Base-by-base conservation (phyloP, 805 yeast genomes). In the Candida berthetii region DNA sequence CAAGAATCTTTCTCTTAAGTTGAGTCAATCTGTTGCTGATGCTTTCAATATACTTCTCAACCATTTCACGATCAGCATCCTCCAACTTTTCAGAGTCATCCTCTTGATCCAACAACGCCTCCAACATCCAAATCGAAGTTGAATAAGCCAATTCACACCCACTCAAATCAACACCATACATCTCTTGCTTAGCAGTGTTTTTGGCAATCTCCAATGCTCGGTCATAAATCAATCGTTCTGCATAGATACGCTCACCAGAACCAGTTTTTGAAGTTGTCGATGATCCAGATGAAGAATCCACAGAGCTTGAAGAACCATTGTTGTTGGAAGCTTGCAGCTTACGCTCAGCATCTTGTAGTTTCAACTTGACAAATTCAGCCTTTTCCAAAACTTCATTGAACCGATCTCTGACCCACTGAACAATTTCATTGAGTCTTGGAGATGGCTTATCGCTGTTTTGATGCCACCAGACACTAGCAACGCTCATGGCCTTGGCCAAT, bases 71-170 rank as follows among this genome's bases (percentile, higher is more conserved):
- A 60, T 91, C 98, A 38, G 82, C 87, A 4, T 68, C 74, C 54
- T 86, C 95, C 44, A 90, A 66, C 45, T 60, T 72, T 31, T 55
- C 60, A 19, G 49, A 54, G 17, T 61, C 66, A 11, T 49, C 55
- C 25, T 62, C 67, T 29, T 64, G 61, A 44, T 84, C 91, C 41
- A 89, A 62, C 22, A 91, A 66, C 1, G 96, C 88, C 57, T 88
- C 95, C 54, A 91, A 68, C 96, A 91, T 88, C 97, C 97, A 91
- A 40, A 91, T 77, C 0, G 96, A 82, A 0, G 96, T 87, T 4
- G 95, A 86, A 59, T 91, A 91, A 8, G 91, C 85, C 44, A 85
- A 64, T 61, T 90, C 96, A 62, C 97, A 90, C 7, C 84, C 85
- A 16, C 69, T 66, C 39, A 85, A 59, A 54, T 83, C 89, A 29